Evolutionary conservation across 1,284 basidiomycete species (phyloP), one percentile per base, ranked within the genome.

Genomic region (Pterulicium gracile): DNA sequence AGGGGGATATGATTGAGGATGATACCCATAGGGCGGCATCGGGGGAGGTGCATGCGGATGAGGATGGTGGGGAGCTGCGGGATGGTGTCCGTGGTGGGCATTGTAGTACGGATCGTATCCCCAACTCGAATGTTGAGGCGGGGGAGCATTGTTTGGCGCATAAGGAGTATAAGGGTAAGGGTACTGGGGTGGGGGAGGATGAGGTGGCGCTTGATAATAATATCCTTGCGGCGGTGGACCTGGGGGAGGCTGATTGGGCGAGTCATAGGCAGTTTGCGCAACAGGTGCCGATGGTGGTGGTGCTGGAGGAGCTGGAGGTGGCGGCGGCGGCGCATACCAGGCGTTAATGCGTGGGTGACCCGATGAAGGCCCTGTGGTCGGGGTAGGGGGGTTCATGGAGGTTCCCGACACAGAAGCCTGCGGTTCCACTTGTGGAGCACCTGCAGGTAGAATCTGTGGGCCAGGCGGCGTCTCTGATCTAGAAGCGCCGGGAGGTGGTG

Each of bases 401-500:
- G 53, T 52, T 12, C 44, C 24, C 46, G 43, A 47, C 20, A 48
- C 47, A 39, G 51, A 52, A 15, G 59, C 51, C 13, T 55, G 42
- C 20, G 65, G 58, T 24, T 52, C 54, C 5, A 51, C 52, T 5
- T 55, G 52, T 47, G 56, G 51, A 2, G 57, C 49, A 1, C 57
- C 57, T 2, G 57, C 54, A 17, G 66, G 56, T 32, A 64, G 52
- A 4, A 60, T 51, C 7, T 57, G 56, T 24, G 44, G 18, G 3
- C 20, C 44, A 22, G 54, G 51, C 3, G 52, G 47, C n/a, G 55
- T 52, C 18, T 53, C 53, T n/a, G 49, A 43, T 24, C 21, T 21
- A 39, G 52, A 43, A 4, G 58, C 59, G 27, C 55, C 54, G 1
- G 58, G 55, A 2, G 63, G 60, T 0, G 63, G 61, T 3, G 61